These are phyloP conservation scores for Leccinum olivaceopallidum DNA, from an alignment of 768 basidiomycete species.

Conservation along the genomic window DNA sequence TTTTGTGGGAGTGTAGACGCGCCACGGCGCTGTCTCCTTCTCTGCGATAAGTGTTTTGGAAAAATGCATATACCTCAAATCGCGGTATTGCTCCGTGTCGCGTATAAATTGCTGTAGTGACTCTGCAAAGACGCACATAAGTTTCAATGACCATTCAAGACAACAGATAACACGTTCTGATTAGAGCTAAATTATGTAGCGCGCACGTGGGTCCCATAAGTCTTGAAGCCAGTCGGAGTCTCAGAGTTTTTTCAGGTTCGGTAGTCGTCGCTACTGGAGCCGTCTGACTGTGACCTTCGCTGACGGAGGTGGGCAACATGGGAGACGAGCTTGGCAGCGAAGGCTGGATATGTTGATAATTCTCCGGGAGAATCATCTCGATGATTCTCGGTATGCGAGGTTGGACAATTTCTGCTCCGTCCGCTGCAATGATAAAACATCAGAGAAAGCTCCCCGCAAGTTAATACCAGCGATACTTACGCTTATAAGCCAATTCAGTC, in stretches of 20 bases:
- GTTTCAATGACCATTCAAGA: not conserved
- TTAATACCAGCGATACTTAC: conserved; percentile 4
- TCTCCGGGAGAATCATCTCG: not conserved
- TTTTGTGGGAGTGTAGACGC: not conserved
- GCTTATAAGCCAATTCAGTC: conserved; percentile 19
- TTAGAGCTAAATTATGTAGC: conserved; percentile 8
- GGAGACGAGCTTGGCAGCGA: not conserved
- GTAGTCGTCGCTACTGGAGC: too few species aligned
- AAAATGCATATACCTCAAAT: not conserved
- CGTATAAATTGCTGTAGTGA: not conserved
- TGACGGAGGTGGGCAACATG: not conserved
- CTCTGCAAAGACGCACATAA: conserved; percentile 1
- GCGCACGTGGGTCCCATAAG: conserved; percentile 28
- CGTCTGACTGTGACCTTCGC: not conserved
- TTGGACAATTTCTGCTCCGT: not conserved
- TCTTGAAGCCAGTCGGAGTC: conserved; percentile 9
- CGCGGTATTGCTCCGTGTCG: not conserved
- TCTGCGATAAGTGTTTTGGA: not conserved
- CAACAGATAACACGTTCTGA: conserved; percentile 9
- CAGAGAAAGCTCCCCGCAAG: not conserved
- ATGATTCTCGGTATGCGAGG: not conserved
- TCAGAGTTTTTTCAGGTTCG: not conserved
- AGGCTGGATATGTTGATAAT: not conserved
- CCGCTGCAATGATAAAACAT: not conserved
- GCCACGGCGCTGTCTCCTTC: not conserved